A percentile compares a stretch with the other conserved stretches of the same genome.
Conservation (phyloP, 768 basidiomycete genomes). For the Auricularia sp. region DNA sequence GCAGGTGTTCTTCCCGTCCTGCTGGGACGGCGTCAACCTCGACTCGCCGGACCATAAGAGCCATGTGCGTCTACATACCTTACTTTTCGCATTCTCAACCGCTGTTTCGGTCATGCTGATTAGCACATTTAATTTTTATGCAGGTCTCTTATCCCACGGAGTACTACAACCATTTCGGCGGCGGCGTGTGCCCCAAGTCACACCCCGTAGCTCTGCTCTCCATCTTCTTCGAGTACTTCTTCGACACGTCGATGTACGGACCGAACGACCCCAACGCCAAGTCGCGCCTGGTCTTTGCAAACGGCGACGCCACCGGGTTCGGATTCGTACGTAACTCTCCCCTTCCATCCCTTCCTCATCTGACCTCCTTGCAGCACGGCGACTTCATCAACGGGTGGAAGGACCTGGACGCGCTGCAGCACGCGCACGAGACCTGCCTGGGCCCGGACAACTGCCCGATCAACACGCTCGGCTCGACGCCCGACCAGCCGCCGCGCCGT, state of each 20-base stretch:
- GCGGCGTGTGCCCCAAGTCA: background rate
- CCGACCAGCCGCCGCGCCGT: background rate
- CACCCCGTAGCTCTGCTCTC: background rate
- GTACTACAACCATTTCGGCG: background rate
- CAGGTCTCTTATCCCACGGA: slow-evolving; percentile 12
- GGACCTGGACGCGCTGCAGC: slow-evolving; percentile 13
- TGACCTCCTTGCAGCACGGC: slow-evolving; percentile 5
- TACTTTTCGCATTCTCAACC: background rate
- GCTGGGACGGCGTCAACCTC: slow-evolving; percentile 19
- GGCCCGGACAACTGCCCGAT: background rate
- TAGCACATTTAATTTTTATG: background rate
- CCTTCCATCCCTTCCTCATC: no score
- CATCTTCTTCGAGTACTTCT: background rate
- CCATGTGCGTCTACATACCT: slow-evolving; percentile 5
- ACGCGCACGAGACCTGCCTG: slow-evolving; percentile 17
- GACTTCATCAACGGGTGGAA: slow-evolving; percentile 24
- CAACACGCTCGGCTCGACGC: background rate
- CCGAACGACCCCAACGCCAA: background rate
- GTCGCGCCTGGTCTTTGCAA: background rate
- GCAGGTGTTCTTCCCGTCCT: slow-evolving; percentile 9
- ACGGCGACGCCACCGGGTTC: background rate
- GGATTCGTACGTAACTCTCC: background rate
- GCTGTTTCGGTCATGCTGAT: background rate
- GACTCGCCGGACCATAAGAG: slow-evolving; percentile 15
- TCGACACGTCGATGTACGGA: background rate